Conservation (phyloP, 768 basidiomycete species). For the Tephrocybe sp. region DNA sequence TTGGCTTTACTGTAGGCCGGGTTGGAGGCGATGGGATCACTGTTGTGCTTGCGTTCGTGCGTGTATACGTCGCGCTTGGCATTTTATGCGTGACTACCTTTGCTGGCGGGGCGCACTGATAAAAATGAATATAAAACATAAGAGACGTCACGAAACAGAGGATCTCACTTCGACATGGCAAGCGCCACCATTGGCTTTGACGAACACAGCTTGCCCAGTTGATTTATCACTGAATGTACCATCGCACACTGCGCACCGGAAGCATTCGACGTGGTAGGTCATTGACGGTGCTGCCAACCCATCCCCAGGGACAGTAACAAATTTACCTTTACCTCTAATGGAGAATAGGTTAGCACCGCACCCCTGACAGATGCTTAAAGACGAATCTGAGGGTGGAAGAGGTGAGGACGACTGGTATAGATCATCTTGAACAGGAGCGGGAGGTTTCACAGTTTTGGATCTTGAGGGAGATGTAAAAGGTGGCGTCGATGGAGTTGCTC, state of each 20-base stretch:
- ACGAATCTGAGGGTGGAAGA: conserved; percentile 11
- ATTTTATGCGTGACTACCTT: conserved; percentile 40
- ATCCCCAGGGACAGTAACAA: conserved; percentile 68
- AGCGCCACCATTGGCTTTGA: conserved; percentile 61
- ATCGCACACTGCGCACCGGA: conserved; percentile 69
- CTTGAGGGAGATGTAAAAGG: conserved; percentile 2
- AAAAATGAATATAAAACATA: not conserved
- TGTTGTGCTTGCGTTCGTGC: conserved; percentile 14
- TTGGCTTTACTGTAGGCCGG: conserved; percentile 6
- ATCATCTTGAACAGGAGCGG: no score
- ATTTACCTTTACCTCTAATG: conserved; percentile 57
- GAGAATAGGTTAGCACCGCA: conserved; percentile 62
- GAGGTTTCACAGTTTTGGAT: conserved; percentile 6
- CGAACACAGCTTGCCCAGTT: conserved; percentile 70
- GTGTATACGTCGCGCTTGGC: conserved; percentile 23
- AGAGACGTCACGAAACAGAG: not conserved
- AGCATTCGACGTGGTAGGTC: conserved; percentile 75
- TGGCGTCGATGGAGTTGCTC: conserved; percentile 1
- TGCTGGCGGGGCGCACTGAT: conserved; percentile 45
- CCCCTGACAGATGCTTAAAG: conserved; percentile 55
- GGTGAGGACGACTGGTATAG: conserved; percentile 18
- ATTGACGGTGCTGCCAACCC: conserved; percentile 47
- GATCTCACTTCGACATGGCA: conserved; percentile 61
- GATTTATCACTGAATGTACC: conserved; percentile 60
- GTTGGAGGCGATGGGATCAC: conserved; percentile 9